Evolutionary conservation across 208 protist genomes (phyloP), one percentile per base, ranked within the genome.

Genomic region (Crithidia brevicula): DNA sequence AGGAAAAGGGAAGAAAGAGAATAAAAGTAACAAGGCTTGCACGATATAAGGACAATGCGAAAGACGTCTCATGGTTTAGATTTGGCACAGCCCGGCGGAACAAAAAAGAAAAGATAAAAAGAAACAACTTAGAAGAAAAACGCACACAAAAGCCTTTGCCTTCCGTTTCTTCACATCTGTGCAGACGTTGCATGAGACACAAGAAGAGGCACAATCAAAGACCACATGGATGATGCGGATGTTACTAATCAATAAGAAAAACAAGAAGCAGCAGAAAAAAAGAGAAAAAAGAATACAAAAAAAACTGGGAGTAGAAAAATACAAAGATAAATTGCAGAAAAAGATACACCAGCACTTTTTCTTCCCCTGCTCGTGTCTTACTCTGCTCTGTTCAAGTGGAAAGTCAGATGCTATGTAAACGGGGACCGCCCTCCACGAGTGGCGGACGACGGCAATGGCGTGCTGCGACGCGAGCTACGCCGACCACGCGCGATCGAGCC

Each of bases 281-380:
- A 27, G 13, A 49, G 22, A 69, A 38, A 22, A 25, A 50, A 45
- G 27, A 33, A 15, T 60, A 60, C 5, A 54, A 46, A 45, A 11
- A 50, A 53, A 46, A 67, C n/a, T n/a, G n/a, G n/a, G 54, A 65
- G 11, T 9, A 27, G 51, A 68, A 42, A 49, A 68, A 36, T 63
- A 49, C 9, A 18, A 43, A 54, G 9, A 28, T 51, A 13, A 63
- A 46, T 47, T 46, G 56, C 28, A 68, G n/a, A 42, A 52, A 67
- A 40, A 15, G 46, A 23, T 40, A 40, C 36, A 7, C 36, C 1
- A 40, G 10, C 36, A 40, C 15, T 7, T 40, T 40, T 13, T 40
- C 36, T 7, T 40, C 1, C 36, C 36, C 1, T 40, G 10, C 36
- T 40, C 36, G 8, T n/a, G n/a, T n/a, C n/a, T n/a, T n/a, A n/a